Evolutionary conservation across 495 filamentous ascomycete genomes (phyloP), one percentile per base, ranked within the genome.

Genomic region (Penicillium longicatenatum): DNA sequence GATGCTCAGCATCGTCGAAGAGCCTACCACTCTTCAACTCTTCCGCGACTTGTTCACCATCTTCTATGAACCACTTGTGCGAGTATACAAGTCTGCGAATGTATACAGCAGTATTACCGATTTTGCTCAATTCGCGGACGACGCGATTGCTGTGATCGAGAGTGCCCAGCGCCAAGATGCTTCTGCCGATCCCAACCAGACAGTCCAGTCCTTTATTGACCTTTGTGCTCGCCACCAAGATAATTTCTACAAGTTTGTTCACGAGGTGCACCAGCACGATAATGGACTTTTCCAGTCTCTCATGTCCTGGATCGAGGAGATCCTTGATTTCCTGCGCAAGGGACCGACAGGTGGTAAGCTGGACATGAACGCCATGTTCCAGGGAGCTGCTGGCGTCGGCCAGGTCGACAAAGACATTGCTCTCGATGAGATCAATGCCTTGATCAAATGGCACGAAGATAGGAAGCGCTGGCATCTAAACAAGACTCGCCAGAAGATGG

Each of bases 401-500:
- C 73, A 81, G 26, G 77, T 98, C 41, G 81, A 97, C 70, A 85
- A 84, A 61, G 73, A 80, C 1, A 82, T 83, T 51, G 90, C 89
- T 0, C 83, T 93, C n/a, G 70, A 73, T 1, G 94, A 98, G 72
- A 91, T 97, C 60, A 82, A 98, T 67, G 70, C 75, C 29, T 79
- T 98, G 20, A 92, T 98, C 53, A 80, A 88, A 53, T 98, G 94
- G 94, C 94, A 98, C 65, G 90, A 90, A 69, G 90, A 89, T 54
- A 80, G 95, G 45, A 97, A 98, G 78, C 89, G 89, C 68, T 98
- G 94, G 94, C 94, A 98, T 63, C 84, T 95, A 55, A 91, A 95
- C 70, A 98, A 98, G 79, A 98, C 94, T 8, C 78, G 93, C 55
- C 94, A 97, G 76, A 98, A 98, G 80, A 98, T 98, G 94, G 94